Conservation (phyloP, 2,329 filamentous ascomycete genomes). For the Aspergillus ustus region DNA sequence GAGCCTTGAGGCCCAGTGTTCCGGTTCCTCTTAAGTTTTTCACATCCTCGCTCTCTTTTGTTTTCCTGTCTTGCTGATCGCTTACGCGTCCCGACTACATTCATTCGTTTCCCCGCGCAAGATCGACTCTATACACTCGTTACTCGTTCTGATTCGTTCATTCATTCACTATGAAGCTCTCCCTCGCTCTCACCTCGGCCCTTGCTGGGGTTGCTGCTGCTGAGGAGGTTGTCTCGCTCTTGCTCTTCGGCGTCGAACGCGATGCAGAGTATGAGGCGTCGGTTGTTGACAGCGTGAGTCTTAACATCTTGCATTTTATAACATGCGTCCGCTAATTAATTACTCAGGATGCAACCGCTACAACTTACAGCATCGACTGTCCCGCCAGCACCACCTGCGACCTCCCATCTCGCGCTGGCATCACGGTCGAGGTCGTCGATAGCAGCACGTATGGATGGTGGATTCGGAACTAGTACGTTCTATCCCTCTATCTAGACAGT, state of each 20-base stretch:
- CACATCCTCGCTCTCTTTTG: neutral
- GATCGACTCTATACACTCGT: neutral
- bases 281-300: neutral
- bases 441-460: constrained; percentile 4
- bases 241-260: neutral
- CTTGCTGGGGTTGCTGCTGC: neutral
- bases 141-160: neutral
- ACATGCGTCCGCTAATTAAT: too few species aligned
- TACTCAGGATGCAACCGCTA: neutral
- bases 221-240: neutral
- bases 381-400: neutral
- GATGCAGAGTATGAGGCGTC: neutral
- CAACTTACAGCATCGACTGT: neutral
- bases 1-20: too few species aligned
- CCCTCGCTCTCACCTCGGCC: neutral
- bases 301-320: too few species aligned
- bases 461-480: neutral
- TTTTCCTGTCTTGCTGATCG: neutral
- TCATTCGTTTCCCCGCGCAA: neutral
- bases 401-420: neutral
- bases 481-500: too few species aligned
- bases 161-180: neutral
- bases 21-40: too few species aligned
- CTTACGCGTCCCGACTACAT: neutral
- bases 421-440: neutral